These are phyloP conservation scores for Candida piceae DNA, from an alignment of 805 yeast genomes.

Conservation along the genomic window DNA sequence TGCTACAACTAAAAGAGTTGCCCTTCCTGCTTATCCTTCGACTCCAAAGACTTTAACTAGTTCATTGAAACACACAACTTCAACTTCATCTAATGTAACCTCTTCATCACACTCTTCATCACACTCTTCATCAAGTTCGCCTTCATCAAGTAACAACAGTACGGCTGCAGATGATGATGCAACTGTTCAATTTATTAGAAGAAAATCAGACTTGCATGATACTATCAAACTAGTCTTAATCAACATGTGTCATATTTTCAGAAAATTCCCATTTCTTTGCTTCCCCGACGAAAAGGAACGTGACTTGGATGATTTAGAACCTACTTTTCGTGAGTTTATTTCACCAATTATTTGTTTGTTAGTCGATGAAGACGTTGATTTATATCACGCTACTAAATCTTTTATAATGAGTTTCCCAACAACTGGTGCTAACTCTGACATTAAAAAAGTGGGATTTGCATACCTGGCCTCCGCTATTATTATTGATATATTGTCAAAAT, in stretches of 20 bases:
- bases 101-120: neutral
- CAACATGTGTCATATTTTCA: conserved; percentile 29
- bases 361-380: conserved; percentile 30
- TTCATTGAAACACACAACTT: neutral
- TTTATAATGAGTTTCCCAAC: conserved; percentile 31
- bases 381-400: conserved; percentile 32
- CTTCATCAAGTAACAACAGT: conserved; percentile 1
- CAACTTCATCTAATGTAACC: neutral
- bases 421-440: conserved; percentile 27
- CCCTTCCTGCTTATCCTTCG: too few relatives aligned
- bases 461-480: conserved; percentile 36
- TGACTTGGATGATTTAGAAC: conserved; percentile 16
- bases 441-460: conserved; percentile 29
- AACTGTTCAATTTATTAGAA: conserved; percentile 4
- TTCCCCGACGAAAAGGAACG: conserved; percentile 7
- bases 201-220: conserved; percentile 10
- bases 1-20: too few relatives aligned
- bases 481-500: conserved; percentile 32
- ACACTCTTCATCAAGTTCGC: conserved; percentile 3
- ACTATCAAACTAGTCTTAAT: conserved; percentile 17
- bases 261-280: conserved; percentile 31
- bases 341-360: conserved; percentile 34
- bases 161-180: conserved; percentile 4
- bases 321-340: conserved; percentile 17
- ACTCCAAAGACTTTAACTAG: too few relatives aligned